Percentiles rank a stretch among this genome's conserved stretches.
These are phyloP conservation scores for Solanum chilense DNA, from an alignment of 257 asterid species.

Conservation along the genomic window DNA sequence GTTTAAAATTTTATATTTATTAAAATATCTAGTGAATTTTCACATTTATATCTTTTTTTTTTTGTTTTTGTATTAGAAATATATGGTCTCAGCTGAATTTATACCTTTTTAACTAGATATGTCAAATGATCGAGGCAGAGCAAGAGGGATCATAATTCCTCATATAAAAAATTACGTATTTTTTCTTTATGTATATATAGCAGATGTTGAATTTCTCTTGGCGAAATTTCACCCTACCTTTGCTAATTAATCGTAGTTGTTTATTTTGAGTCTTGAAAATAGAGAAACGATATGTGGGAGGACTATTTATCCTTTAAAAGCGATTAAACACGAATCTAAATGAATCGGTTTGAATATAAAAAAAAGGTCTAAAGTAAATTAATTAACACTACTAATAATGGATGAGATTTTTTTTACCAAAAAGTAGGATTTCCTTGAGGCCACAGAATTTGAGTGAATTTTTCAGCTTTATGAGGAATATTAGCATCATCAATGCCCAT, in stretches of 20 bases:
- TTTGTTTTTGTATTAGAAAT: accelerated
- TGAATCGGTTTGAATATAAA: not conserved
- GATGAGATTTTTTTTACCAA: slow-evolving; percentile 14
- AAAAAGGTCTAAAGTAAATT: not conserved
- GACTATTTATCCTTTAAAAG: not conserved
- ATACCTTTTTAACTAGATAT: too few species aligned
- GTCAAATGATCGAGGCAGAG: too few species aligned
- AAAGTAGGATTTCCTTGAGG: slow-evolving; percentile 42
- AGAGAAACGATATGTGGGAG: not conserved
- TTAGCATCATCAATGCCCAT: slow-evolving; percentile 42
- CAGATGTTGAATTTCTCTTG: too few species aligned
- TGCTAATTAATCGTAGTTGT: not conserved
- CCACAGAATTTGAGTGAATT: slow-evolving; percentile 39
- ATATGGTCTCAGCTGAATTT: too few species aligned
- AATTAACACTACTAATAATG: not conserved
- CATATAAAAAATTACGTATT: too few species aligned
- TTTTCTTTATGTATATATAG: too few species aligned
- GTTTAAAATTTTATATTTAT: too few species aligned
- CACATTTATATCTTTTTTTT: not conserved
- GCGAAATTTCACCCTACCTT: not conserved
- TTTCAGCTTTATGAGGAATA: slow-evolving; percentile 6
- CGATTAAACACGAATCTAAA: not conserved
- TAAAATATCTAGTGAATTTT: not conserved
- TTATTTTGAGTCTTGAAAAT: not conserved
- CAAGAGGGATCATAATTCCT: too few species aligned